Evolutionary conservation across 2,329 filamentous ascomycete genomes (phyloP).

Genomic region (Fusarium setosum): DNA sequence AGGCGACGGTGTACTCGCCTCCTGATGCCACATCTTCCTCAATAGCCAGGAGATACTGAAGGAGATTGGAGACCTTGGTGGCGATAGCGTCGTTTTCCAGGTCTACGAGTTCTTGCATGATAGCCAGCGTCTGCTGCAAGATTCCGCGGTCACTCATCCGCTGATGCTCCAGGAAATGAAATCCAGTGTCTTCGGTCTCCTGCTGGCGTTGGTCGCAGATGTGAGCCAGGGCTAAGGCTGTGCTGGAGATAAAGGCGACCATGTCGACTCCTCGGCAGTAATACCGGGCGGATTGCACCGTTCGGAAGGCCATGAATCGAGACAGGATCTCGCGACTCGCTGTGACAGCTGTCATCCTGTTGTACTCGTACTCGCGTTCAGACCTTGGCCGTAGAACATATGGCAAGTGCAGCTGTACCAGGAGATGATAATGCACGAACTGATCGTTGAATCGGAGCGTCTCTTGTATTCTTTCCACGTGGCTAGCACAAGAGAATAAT

Average conservation of each 20-base stretch:
- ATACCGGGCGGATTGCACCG: slow-evolving; percentile 51
- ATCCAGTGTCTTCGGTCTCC: slow-evolving; percentile 2
- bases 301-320: slow-evolving; percentile 58
- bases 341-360: slow-evolving; percentile 55
- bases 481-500: slow-evolving; percentile 18
- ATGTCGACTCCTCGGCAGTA: slow-evolving; percentile 62
- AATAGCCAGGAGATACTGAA: slow-evolving; percentile 55
- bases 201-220: slow-evolving; percentile 47
- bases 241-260: slow-evolving; percentile 59
- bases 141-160: slow-evolving; percentile 55
- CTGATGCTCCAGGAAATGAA: slow-evolving; percentile 53
- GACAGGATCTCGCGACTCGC: slow-evolving; percentile 62
- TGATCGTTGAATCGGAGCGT: slow-evolving; percentile 55
- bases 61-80: slow-evolving; percentile 51
- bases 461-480: slow-evolving; percentile 41
- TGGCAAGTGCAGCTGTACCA: slow-evolving; percentile 65
- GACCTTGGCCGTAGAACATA: slow-evolving; percentile 58
- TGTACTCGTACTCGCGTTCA: slow-evolving; percentile 56
- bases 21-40: slow-evolving; percentile 51
- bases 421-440: slow-evolving; percentile 61
- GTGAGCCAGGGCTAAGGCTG: slow-evolving; percentile 61
- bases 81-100: slow-evolving; percentile 53
- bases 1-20: slow-evolving; percentile 32
- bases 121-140: slow-evolving; percentile 49
- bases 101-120: slow-evolving; percentile 49